Conservation (phyloP, 1,284 basidiomycete genomes). For the Cystobasidiaceae sp. region DNA sequence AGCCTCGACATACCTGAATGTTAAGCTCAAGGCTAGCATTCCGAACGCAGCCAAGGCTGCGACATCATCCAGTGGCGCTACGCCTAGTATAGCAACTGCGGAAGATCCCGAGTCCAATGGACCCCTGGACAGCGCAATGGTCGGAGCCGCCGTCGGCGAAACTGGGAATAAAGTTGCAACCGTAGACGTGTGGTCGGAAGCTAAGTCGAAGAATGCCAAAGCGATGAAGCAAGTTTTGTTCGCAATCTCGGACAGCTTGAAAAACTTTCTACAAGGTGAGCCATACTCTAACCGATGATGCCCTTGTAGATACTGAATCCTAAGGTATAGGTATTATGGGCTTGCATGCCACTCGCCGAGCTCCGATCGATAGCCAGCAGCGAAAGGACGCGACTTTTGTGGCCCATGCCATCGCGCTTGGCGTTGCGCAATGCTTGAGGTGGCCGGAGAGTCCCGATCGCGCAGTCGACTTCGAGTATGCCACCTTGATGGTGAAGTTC, state of each 20-base stretch:
- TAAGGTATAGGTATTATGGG: slow-evolving; percentile 68
- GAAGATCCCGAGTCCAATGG: slow-evolving; percentile 3
- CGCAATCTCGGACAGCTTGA: slow-evolving; percentile 69
- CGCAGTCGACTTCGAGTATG: slow-evolving; percentile 27
- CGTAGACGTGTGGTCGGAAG: slow-evolving; percentile 19
- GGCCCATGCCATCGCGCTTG: slow-evolving; percentile 57
- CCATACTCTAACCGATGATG: slow-evolving; percentile 11
- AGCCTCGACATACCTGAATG: slow-evolving; percentile 79
- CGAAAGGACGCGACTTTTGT: slow-evolving; percentile 70
- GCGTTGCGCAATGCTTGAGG: slow-evolving; percentile 14
- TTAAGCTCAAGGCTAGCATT: slow-evolving; percentile 45
- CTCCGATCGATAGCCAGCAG: slow-evolving; percentile 63
- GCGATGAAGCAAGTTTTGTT: slow-evolving; percentile 74
- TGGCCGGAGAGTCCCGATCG: slow-evolving; percentile 52
- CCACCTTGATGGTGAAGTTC: slow-evolving; percentile 24
- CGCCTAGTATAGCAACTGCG: neutral
- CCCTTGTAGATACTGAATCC: neutral
- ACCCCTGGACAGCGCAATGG: neutral
- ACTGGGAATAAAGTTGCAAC: neutral
- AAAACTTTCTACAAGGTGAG: slow-evolving; percentile 83
- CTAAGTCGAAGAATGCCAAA: slow-evolving; percentile 57
- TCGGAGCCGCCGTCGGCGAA: neutral
- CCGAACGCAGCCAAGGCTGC: slow-evolving; percentile 1
- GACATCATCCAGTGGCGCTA: neutral
- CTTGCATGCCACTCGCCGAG: slow-evolving; percentile 70